phyloP scores from a whole-genome alignment of 805 yeast species.

The Ogataea nitratoaversa region DNA sequence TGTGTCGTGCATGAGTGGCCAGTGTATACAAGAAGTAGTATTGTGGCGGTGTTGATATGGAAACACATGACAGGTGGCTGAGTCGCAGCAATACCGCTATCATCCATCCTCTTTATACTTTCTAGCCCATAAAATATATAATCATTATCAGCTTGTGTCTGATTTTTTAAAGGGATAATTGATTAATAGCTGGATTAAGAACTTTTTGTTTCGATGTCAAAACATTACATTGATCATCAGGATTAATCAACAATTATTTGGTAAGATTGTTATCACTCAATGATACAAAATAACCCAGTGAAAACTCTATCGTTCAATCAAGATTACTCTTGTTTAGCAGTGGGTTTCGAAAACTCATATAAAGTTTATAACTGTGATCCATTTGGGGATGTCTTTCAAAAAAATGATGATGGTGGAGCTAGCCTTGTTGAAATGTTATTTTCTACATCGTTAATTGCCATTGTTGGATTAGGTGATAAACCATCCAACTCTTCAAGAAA shows the following conservation, averaged over 20 bases:
- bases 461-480: conserved; percentile 74
- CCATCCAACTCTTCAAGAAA: conserved; percentile 73
- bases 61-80: too few relatives aligned
- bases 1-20: background rate
- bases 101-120: too few relatives aligned
- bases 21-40: too few relatives aligned
- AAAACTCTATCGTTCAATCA: conserved; percentile 60
- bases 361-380: conserved; percentile 86
- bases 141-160: too few relatives aligned
- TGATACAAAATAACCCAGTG: conserved; percentile 9
- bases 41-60: too few relatives aligned
- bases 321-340: conserved; percentile 77
- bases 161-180: too few relatives aligned
- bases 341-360: conserved; percentile 62
- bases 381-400: conserved; percentile 64
- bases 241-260: too few relatives aligned
- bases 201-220: too few relatives aligned
- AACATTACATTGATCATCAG: too few relatives aligned
- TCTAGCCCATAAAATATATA: too few relatives aligned
- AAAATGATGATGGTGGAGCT: conserved; percentile 46
- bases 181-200: too few relatives aligned
- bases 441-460: conserved; percentile 78
- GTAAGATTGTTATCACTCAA: background rate
- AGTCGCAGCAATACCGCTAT: too few relatives aligned
- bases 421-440: conserved; percentile 87